phyloP scores from a whole-genome alignment of 1,284 basidiomycete genomes.

The Ceratobasidium sp. region DNA sequence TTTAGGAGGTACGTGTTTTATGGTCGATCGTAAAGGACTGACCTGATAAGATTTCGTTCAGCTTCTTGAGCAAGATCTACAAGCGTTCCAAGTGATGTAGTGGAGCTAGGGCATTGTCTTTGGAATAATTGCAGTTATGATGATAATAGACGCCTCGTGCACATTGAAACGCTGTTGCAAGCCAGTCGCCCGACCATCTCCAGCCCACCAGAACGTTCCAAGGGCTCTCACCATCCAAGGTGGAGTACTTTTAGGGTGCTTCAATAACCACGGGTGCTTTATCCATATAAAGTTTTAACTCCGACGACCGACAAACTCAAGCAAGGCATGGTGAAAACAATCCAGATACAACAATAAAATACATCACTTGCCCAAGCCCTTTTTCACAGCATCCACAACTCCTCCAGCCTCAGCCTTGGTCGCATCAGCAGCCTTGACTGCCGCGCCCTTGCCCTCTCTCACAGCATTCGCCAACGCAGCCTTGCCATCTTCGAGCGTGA shows the following conservation, averaged over 20 bases:
- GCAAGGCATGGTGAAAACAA: not conserved
- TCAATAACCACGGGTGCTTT: not conserved
- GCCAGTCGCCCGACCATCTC: not conserved
- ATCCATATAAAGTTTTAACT: not conserved
- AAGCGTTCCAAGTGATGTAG: slow-evolving; percentile 79
- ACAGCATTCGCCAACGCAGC: slow-evolving; percentile 8
- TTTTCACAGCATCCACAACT: slow-evolving; percentile 31
- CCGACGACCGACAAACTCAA: not conserved
- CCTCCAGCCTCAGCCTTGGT: slow-evolving; percentile 35
- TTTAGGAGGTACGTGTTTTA: slow-evolving; percentile 64
- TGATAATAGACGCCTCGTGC: not conserved
- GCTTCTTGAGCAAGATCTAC: slow-evolving; percentile 92
- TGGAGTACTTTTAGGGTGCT: not conserved
- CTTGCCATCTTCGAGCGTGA: slow-evolving; percentile 23
- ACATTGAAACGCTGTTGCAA: not conserved
- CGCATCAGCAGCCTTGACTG: slow-evolving; percentile 21
- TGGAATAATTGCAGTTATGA: not conserved
- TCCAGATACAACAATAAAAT: slow-evolving; percentile 12
- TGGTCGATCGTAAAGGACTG: not conserved
- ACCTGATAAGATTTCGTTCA: not conserved
- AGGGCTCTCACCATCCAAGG: not conserved
- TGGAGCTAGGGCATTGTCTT: not conserved
- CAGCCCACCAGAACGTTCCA: not conserved
- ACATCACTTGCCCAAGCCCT: slow-evolving; percentile 24
- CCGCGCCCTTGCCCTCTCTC: slow-evolving; percentile 7